phyloP scores from a whole-genome alignment of 371 early-diverging fungal genomes.

The Mucor ambiguus region DNA sequence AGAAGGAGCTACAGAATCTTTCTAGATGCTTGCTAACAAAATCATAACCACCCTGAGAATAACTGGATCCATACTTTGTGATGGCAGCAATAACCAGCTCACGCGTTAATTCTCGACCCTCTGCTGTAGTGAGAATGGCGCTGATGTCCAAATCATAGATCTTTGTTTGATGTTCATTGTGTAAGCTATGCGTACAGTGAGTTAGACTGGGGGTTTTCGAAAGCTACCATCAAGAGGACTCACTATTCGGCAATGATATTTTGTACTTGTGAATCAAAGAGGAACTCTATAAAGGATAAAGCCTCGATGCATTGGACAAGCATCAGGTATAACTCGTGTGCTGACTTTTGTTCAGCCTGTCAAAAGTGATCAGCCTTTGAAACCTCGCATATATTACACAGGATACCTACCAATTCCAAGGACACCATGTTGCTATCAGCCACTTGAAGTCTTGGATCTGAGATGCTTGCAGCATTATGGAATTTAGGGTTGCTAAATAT shows the following conservation, averaged over 20 bases:
- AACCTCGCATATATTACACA: background rate
- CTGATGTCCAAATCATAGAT: slow-evolving; percentile 60
- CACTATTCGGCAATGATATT: slow-evolving; percentile 5
- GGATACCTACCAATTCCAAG: slow-evolving; percentile 25
- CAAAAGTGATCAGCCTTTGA: background rate
- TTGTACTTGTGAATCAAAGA: slow-evolving; percentile 52
- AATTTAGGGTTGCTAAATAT: slow-evolving; percentile 33
- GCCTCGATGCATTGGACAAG: slow-evolving; percentile 72
- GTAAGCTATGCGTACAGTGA: slow-evolving; percentile 12
- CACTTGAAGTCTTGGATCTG: slow-evolving; percentile 31
- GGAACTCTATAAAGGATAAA: slow-evolving; percentile 71
- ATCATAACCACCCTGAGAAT: slow-evolving; percentile 32
- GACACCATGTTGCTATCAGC: slow-evolving; percentile 27
- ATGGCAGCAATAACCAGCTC: slow-evolving; percentile 76
- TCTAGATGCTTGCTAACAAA: slow-evolving; percentile 59
- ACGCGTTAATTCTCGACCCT: slow-evolving; percentile 65
- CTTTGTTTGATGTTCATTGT: slow-evolving; percentile 36
- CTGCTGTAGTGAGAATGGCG: slow-evolving; percentile 58
- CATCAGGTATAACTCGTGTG: slow-evolving; percentile 66
- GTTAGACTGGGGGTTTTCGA: no score
- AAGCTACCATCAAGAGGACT: background rate
- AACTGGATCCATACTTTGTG: slow-evolving; percentile 55
- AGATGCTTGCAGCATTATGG: slow-evolving; percentile 28
- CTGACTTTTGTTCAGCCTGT: slow-evolving; percentile 72
- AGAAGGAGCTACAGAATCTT: slow-evolving; percentile 72